A percentile compares a stretch with the other conserved stretches of the same genome.
phyloP scores from a whole-genome alignment of 2,329 filamentous ascomycete species.

The Cladophialophora psammophila region DNA sequence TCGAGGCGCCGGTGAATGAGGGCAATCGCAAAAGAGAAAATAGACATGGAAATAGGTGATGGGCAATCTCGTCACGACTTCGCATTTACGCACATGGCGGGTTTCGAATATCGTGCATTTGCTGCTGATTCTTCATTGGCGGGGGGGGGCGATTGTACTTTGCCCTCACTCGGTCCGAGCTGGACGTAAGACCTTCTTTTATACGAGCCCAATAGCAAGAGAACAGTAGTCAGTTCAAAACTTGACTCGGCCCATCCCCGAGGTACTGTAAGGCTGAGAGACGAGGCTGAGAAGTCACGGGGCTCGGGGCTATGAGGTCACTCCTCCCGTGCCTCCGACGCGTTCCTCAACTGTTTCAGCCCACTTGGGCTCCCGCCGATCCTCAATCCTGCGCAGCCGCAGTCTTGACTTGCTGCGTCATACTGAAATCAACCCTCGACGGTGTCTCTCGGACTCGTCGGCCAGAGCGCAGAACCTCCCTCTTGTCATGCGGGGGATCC shows the following conservation, averaged over 20 bases:
- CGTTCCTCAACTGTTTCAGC: not conserved
- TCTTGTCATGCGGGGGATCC: slow-evolving; percentile 19
- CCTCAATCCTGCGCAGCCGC: not conserved
- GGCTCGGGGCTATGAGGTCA: slow-evolving; percentile 5
- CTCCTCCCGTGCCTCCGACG: not conserved
- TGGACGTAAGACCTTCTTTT: not conserved
- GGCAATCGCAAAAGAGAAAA: not conserved
- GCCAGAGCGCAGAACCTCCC: not conserved
- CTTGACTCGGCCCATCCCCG: too few relatives aligned
- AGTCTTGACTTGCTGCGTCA: not conserved
- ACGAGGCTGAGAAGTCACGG: not conserved
- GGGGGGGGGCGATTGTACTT: not conserved
- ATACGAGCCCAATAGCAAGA: not conserved
- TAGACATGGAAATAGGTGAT: not conserved
- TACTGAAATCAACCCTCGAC: not conserved
- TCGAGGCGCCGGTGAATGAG: not conserved
- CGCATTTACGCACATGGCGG: not conserved
- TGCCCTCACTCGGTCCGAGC: not conserved
- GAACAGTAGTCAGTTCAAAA: not conserved
- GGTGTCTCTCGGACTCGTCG: not conserved
- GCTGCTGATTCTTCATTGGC: not conserved
- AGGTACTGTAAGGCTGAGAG: not conserved
- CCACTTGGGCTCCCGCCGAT: slow-evolving; percentile 2
- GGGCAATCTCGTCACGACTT: not conserved
- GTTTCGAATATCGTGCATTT: not conserved